Percentiles rank a stretch among this genome's conserved stretches.
These are phyloP conservation scores for Ilyonectria sp. DNA, from an alignment of 2,329 filamentous ascomycete species.

Conservation along the genomic window DNA sequence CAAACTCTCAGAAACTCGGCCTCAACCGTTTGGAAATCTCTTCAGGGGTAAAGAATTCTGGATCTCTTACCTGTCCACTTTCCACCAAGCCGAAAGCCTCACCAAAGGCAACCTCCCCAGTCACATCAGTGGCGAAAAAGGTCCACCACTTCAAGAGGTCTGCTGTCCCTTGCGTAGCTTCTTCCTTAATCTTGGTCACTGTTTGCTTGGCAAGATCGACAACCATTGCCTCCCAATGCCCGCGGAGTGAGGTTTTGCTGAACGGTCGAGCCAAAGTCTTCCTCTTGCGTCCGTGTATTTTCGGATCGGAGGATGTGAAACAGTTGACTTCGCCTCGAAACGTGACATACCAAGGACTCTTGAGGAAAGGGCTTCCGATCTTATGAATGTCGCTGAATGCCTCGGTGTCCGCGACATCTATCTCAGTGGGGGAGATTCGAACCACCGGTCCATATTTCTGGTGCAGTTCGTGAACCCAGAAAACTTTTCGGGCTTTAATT, in stretches of 20 bases:
- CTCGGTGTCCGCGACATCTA: conserved; percentile 10
- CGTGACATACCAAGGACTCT: conserved; percentile 8
- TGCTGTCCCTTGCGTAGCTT: neutral
- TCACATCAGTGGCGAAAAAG: neutral
- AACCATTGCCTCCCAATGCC: neutral
- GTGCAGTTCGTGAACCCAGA: conserved; percentile 17
- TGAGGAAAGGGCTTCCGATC: conserved; percentile 9
- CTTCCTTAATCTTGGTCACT: neutral
- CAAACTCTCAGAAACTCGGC: neutral
- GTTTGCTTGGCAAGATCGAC: neutral
- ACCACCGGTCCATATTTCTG: conserved; percentile 22
- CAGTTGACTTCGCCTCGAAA: conserved; percentile 2
- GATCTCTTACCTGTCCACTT: neutral
- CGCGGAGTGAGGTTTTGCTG: neutral
- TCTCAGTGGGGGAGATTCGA: conserved; percentile 10
- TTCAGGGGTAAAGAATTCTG: neutral
- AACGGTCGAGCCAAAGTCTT: neutral
- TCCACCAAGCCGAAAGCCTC: neutral
- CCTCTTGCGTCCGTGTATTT: conserved; percentile 9
- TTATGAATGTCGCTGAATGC: conserved; percentile 21
- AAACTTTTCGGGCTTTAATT: neutral
- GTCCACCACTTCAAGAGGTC: neutral
- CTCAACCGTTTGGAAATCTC: neutral
- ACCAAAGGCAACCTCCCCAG: neutral
- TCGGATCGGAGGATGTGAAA: conserved; percentile 5